These are phyloP conservation scores for Ballota nigra DNA, from an alignment of 257 asterid species.

Conservation along the genomic window DNA sequence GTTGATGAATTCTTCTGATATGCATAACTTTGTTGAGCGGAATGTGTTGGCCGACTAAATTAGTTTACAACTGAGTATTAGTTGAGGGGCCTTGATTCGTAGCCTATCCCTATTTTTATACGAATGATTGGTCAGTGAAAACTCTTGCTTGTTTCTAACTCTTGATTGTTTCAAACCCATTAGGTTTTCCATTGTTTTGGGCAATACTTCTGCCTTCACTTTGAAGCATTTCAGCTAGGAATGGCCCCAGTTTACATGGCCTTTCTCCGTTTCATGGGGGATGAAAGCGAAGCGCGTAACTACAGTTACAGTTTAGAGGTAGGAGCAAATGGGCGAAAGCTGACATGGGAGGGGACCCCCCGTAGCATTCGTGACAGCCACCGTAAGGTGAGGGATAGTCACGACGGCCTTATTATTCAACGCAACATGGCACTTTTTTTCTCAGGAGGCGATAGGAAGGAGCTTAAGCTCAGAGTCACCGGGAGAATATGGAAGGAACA, in stretches of 20 bases:
- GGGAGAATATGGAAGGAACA: conserved; percentile 86
- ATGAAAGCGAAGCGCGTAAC: conserved; percentile 62
- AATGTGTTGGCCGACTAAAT: too few relatives aligned
- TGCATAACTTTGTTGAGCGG: too few relatives aligned
- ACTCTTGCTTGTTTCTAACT: neutral
- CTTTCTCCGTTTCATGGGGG: conserved; percentile 81
- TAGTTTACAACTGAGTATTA: neutral
- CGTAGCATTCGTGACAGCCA: conserved; percentile 83
- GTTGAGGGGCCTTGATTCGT: too few relatives aligned
- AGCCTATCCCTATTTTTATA: too few relatives aligned
- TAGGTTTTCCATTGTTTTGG: conserved; percentile 85
- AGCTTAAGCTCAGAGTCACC: conserved; percentile 81
- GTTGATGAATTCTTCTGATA: neutral
- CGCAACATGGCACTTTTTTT: conserved; percentile 79
- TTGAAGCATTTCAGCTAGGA: conserved; percentile 81
- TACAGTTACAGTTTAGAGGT: conserved; percentile 86
- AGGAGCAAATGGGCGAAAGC: conserved; percentile 74
- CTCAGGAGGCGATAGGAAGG: conserved; percentile 81
- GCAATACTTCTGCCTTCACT: conserved; percentile 77
- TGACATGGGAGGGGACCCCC: conserved; percentile 80
- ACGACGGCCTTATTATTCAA: conserved; percentile 75
- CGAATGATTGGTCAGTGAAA: too few relatives aligned
- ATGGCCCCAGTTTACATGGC: conserved; percentile 84
- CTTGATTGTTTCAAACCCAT: neutral
- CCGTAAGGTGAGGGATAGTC: conserved; percentile 82